Conservation (phyloP, 805 yeast species). For the Starmerella vitae region DNA sequence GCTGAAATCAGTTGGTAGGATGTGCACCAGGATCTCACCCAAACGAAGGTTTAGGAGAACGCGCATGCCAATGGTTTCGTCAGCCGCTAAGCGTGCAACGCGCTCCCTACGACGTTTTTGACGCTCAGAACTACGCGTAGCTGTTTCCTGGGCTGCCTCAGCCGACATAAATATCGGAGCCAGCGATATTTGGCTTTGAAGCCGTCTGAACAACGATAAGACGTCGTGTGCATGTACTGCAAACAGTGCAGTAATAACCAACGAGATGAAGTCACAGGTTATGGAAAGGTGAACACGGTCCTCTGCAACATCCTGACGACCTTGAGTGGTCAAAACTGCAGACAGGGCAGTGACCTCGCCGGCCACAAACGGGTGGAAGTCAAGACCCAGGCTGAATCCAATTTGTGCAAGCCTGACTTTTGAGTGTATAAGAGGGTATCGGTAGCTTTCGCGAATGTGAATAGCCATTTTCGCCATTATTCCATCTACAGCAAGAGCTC, state of each 20-base stretch:
- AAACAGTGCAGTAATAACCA: slow-evolving; percentile 69
- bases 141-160: slow-evolving; percentile 2
- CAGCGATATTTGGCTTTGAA: slow-evolving; percentile 16
- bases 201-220: slow-evolving; percentile 30
- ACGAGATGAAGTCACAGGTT: slow-evolving; percentile 36
- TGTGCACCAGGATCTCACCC: slow-evolving; percentile 41
- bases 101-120: not conserved
- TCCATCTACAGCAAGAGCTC: slow-evolving; percentile 39
- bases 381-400: slow-evolving; percentile 56
- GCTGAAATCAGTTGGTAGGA: slow-evolving; percentile 70
- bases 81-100: not conserved
- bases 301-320: slow-evolving; percentile 26
- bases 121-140: not conserved
- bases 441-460: slow-evolving; percentile 47
- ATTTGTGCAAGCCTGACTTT: slow-evolving; percentile 44
- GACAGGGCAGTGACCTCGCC: slow-evolving; percentile 37
- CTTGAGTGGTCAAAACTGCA: slow-evolving; percentile 55
- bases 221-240: slow-evolving; percentile 76
- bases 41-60: slow-evolving; percentile 55
- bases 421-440: slow-evolving; percentile 54
- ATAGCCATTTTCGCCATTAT: slow-evolving; percentile 50
- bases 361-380: slow-evolving; percentile 72
- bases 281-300: slow-evolving; percentile 38
- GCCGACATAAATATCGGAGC: slow-evolving; percentile 12
- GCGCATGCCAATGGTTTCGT: slow-evolving; percentile 32